Conservation (phyloP, 2,329 filamentous ascomycete genomes). For the Verticillium alfalfae region DNA sequence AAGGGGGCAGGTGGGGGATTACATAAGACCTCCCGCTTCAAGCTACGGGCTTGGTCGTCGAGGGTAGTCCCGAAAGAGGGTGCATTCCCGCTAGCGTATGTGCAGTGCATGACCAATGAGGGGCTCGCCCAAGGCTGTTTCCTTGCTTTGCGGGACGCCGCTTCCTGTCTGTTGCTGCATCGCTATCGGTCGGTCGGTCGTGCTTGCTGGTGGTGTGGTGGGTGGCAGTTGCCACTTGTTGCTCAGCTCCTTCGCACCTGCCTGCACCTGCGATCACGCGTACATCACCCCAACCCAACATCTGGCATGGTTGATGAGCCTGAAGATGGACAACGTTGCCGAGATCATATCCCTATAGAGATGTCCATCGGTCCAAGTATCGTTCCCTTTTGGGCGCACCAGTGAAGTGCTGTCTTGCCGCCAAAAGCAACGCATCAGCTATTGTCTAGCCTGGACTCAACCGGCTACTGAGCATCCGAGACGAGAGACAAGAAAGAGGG, state of each 20-base stretch:
- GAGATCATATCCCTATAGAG: not conserved
- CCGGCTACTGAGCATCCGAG: not conserved
- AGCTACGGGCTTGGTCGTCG: not conserved
- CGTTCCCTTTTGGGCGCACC: not conserved
- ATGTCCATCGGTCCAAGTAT: not conserved
- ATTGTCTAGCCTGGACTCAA: not conserved
- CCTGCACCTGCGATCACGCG: not conserved
- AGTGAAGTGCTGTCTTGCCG: not conserved
- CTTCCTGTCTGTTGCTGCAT: not conserved
- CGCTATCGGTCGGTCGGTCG: too few species aligned
- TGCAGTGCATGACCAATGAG: not conserved
- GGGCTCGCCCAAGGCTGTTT: not conserved
- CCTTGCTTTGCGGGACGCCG: not conserved
- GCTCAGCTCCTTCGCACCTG: not conserved
- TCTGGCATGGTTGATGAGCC: too few species aligned
- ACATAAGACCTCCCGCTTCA: not conserved
- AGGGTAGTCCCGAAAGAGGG: not conserved
- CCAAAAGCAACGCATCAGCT: not conserved
- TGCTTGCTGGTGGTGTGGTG: too few species aligned
- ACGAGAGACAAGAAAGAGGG: constrained; percentile 5
- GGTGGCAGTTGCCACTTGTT: too few species aligned
- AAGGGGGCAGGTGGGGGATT: not conserved
- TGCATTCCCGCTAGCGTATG: not conserved
- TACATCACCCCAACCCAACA: not conserved
- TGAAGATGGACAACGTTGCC: not conserved